A percentile compares a stretch with the other conserved stretches of the same genome.
Evolutionary conservation across 352 stramenopile species (phyloP).

Genomic region (Plasmopara halstedii): DNA sequence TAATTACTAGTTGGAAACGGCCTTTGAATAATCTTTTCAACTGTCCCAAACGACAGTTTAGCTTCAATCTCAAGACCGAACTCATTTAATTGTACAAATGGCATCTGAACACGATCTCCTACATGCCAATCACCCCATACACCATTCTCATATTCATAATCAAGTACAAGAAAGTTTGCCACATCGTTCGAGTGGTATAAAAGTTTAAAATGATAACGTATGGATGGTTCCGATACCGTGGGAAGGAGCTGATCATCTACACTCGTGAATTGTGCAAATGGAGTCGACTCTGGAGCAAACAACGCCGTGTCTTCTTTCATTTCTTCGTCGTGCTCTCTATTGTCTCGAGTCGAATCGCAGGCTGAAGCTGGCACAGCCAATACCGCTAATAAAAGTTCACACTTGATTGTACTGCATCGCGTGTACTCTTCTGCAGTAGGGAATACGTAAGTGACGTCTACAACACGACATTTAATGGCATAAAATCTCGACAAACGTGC

Average conservation of each 20-base stretch:
- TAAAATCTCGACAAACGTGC: slow-evolving; percentile 47
- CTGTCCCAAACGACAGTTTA: slow-evolving; percentile 57
- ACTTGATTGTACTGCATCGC: slow-evolving; percentile 57
- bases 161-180: slow-evolving; percentile 80
- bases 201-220: slow-evolving; percentile 58
- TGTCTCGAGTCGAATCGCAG: slow-evolving; percentile 3
- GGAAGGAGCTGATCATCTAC: slow-evolving; percentile 54
- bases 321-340: slow-evolving; percentile 36
- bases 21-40: slow-evolving; percentile 37
- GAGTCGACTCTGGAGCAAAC: slow-evolving; percentile 33
- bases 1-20: slow-evolving; percentile 11
- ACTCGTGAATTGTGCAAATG: slow-evolving; percentile 59
- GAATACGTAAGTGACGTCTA: slow-evolving; percentile 72
- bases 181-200: slow-evolving; percentile 72
- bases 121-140: slow-evolving; percentile 64
- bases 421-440: slow-evolving; percentile 48
- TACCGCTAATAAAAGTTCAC: slow-evolving; percentile 58
- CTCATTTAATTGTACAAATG: slow-evolving; percentile 56
- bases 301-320: slow-evolving; percentile 11
- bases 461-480: slow-evolving; percentile 66
- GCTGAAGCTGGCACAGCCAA: slow-evolving; percentile 45
- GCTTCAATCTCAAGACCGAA: slow-evolving; percentile 48
- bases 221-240: slow-evolving; percentile 22
- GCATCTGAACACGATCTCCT: slow-evolving; percentile 67
- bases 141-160: slow-evolving; percentile 71